These are phyloP conservation scores for Melaleuca alternifolia DNA, from an alignment of 345 rosid genomes.

Conservation along the genomic window DNA sequence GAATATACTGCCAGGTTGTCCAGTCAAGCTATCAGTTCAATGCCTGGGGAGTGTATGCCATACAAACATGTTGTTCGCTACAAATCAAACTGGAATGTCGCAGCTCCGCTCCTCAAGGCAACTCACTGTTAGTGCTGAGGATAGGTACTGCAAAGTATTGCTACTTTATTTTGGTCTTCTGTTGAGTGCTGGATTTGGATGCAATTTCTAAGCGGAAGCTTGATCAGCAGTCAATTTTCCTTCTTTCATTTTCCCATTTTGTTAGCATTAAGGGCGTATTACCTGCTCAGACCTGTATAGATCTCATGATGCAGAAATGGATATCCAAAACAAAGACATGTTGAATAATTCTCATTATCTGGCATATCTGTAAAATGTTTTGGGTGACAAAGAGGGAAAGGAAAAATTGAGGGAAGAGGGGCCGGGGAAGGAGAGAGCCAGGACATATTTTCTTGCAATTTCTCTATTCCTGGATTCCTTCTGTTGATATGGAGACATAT, in stretches of 20 bases:
- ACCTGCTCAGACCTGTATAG: not conserved
- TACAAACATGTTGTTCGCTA: slow-evolving; percentile 30
- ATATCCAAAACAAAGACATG: not conserved
- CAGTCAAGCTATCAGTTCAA: slow-evolving; percentile 21
- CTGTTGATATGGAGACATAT: not conserved
- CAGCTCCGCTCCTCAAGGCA: slow-evolving; percentile 27
- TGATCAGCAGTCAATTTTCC: not conserved
- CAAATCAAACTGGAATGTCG: slow-evolving; percentile 23
- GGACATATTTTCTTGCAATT: not conserved
- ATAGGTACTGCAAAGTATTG: slow-evolving; percentile 31
- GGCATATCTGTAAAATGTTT: not conserved
- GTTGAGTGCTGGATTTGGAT: not conserved
- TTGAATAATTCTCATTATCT: not conserved
- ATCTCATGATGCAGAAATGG: not conserved
- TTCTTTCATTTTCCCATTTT: not conserved
- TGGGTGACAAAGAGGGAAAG: not conserved
- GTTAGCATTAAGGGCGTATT: not conserved
- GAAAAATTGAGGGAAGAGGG: not conserved
- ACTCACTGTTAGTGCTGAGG: slow-evolving; percentile 44
- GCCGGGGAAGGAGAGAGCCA: not conserved
- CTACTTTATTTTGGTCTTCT: not conserved
- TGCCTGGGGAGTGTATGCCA: slow-evolving; percentile 13
- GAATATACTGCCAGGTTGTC: slow-evolving; percentile 20
- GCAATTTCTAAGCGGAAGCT: not conserved
- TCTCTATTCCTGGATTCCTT: not conserved